Conservation (phyloP, 1,284 basidiomycete species). For the Xanthoconium separans region DNA sequence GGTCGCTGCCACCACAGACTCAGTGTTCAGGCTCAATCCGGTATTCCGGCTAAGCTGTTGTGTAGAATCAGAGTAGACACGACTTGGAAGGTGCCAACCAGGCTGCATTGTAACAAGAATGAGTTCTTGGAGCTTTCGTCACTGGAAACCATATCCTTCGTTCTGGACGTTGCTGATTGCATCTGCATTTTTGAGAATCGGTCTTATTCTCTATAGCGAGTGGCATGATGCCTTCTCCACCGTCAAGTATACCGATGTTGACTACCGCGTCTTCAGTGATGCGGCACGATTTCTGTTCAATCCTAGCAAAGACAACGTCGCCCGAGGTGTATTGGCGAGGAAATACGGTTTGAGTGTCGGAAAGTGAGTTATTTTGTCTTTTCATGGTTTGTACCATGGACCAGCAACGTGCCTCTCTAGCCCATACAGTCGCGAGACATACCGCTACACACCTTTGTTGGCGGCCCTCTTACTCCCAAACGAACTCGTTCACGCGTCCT, state of each 20-base stretch:
- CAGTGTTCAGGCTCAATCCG: too few species aligned
- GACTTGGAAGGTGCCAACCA: slow-evolving; percentile 49
- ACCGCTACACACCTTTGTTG: slow-evolving; percentile 94
- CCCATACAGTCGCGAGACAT: slow-evolving; percentile 92
- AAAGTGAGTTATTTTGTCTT: slow-evolving; percentile 50
- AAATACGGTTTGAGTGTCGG: slow-evolving; percentile 48
- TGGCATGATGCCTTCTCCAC: slow-evolving; percentile 81
- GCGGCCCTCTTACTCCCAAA: slow-evolving; percentile 84
- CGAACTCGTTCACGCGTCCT: slow-evolving; percentile 72
- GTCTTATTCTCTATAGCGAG: slow-evolving; percentile 80
- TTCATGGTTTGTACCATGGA: slow-evolving; percentile 7
- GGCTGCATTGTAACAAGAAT: too few species aligned
- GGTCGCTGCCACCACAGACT: too few species aligned
- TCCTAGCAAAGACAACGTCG: slow-evolving; percentile 47
- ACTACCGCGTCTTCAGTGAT: slow-evolving; percentile 95
- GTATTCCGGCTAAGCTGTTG: too few species aligned
- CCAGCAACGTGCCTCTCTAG: slow-evolving; percentile 40
- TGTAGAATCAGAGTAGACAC: too few species aligned
- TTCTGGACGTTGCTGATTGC: slow-evolving; percentile 55
- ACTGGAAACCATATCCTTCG: slow-evolving; percentile 30
- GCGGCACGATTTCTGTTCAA: slow-evolving; percentile 72
- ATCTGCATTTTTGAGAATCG: slow-evolving; percentile 62
- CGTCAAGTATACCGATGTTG: slow-evolving; percentile 97
- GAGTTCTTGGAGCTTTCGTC: not conserved
- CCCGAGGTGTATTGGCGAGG: slow-evolving; percentile 60